Conservation (phyloP, 2,329 filamentous ascomycete species). For the Talaromyces funiculosus region DNA sequence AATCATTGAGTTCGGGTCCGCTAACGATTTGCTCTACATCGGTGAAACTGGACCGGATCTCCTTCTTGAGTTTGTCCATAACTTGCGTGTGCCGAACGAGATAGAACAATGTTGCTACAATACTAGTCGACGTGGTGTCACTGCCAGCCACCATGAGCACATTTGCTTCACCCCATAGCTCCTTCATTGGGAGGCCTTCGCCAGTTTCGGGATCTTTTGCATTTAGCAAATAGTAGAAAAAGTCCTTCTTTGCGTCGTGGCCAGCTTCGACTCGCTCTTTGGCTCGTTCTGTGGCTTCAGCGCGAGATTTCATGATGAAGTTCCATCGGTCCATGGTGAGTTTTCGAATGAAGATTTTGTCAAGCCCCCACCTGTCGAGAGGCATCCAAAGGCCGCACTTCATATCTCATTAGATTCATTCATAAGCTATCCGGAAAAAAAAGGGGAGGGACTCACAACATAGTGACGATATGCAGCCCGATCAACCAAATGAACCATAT, state of each 20-base stretch:
- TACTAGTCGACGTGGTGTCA: slow-evolving; percentile 64
- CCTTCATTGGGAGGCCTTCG: slow-evolving; percentile 57
- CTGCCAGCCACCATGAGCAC: slow-evolving; percentile 66
- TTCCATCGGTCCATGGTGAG: slow-evolving; percentile 61
- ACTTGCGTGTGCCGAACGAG: slow-evolving; percentile 31
- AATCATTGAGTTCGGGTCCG: slow-evolving; percentile 29
- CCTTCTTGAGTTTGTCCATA: slow-evolving; percentile 28
- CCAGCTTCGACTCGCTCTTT: slow-evolving; percentile 52
- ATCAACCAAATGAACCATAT: slow-evolving; percentile 62
- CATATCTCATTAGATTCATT: not conserved
- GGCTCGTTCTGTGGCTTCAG: slow-evolving; percentile 61
- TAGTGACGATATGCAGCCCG: slow-evolving; percentile 63
- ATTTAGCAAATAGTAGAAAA: slow-evolving; percentile 69
- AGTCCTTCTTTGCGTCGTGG: slow-evolving; percentile 63
- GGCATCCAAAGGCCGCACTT: slow-evolving; percentile 68
- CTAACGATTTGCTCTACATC: slow-evolving; percentile 35
- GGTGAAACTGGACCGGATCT: slow-evolving; percentile 32
- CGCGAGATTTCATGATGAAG: slow-evolving; percentile 66
- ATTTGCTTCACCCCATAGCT: slow-evolving; percentile 67
- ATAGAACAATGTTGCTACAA: slow-evolving; percentile 39
- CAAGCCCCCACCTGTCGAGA: slow-evolving; percentile 60
- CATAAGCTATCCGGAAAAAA: not conserved
- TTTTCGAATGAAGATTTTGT: slow-evolving; percentile 61
- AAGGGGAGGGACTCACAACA: slow-evolving; percentile 50
- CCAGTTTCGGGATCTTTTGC: slow-evolving; percentile 67